Conservation (phyloP, 192 early-diverging fungal species). For the Linnemannia schmuckeri region DNA sequence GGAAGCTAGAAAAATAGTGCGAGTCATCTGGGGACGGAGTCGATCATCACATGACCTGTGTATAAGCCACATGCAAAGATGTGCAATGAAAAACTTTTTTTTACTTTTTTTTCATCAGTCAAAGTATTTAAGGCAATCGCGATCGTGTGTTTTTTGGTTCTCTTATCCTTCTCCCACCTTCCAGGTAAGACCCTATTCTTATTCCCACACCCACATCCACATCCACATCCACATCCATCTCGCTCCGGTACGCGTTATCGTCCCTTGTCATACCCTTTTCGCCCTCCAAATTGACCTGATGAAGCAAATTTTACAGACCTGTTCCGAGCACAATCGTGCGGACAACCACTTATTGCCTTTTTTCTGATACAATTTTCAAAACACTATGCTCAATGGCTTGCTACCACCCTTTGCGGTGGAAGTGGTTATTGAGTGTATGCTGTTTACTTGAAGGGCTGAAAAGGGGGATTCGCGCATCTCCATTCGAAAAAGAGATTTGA, state of each 20-base stretch:
- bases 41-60: background rate
- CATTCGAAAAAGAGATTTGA: background rate
- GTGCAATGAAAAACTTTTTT: background rate
- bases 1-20: background rate
- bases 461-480: background rate
- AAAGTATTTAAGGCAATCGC: background rate
- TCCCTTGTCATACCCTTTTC: background rate
- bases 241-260: background rate
- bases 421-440: background rate
- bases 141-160: background rate
- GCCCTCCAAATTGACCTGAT: conserved; percentile 23
- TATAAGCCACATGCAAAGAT: background rate
- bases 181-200: conserved; percentile 25
- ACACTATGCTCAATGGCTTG: background rate
- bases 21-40: background rate
- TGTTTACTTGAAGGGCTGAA: background rate
- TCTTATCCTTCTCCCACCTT: background rate
- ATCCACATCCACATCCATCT: background rate
- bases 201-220: background rate
- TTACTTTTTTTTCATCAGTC: background rate
- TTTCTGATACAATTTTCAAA: conserved; percentile 17
- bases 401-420: background rate
- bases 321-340: conserved; percentile 48
- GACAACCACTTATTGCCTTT: conserved; percentile 55
- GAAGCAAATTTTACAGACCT: conserved; percentile 59